Percentiles rank a stretch among this genome's conserved stretches.
Evolutionary conservation across 345 rosid genomes (phyloP).

Genomic region (Bruguiera parviflora): DNA sequence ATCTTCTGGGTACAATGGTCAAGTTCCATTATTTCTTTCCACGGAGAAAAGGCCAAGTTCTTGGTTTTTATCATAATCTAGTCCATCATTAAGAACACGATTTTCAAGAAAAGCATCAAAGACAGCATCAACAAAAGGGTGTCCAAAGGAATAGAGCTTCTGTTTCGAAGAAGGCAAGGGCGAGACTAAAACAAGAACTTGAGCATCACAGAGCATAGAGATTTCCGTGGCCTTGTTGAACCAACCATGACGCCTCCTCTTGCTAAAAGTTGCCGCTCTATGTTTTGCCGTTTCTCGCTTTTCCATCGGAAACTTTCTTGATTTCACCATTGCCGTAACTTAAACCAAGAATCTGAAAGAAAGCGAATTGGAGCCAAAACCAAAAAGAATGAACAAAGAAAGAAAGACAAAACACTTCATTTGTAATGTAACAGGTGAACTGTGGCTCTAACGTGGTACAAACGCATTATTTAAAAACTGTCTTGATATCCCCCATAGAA

Average conservation of each 20-base stretch:
- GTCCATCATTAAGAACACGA: neutral
- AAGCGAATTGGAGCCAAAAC: neutral
- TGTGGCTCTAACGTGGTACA: too few species aligned
- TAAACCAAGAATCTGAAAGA: neutral
- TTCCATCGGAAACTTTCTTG: conserved; percentile 12
- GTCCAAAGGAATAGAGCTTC: neutral
- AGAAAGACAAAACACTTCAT: too few species aligned
- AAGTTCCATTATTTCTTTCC: neutral
- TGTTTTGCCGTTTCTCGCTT: neutral
- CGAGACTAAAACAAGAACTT: conserved; percentile 3
- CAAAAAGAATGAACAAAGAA: neutral
- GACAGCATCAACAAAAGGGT: conserved; percentile 1
- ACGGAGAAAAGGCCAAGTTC: neutral
- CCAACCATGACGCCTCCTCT: conserved; percentile 8
- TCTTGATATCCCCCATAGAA: too few species aligned
- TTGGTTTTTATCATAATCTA: neutral
- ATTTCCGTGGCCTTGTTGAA: conserved; percentile 17
- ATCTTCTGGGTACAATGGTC: neutral
- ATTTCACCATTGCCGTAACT: conserved; percentile 6
- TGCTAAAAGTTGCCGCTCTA: neutral
- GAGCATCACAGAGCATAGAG: conserved; percentile 12
- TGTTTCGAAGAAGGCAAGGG: neutral
- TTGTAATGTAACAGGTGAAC: too few species aligned
- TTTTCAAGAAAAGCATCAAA: conserved; percentile 4
- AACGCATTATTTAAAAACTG: too few species aligned